Conservation (phyloP, 179 eudicot species). For the Spergularia azorica region DNA sequence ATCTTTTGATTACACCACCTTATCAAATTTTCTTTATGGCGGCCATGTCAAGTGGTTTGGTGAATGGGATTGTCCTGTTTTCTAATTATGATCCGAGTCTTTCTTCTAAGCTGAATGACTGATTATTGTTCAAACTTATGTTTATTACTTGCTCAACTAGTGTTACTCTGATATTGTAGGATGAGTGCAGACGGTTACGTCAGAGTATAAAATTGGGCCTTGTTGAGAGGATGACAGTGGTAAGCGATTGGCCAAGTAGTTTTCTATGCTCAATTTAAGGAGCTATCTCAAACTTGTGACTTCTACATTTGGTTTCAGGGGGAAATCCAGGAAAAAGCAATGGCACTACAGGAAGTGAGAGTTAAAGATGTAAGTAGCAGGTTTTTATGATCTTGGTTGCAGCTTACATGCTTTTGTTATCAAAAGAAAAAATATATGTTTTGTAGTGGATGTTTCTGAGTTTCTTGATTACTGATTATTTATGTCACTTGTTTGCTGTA, state of each 20-base stretch:
- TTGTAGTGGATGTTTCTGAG: constrained; percentile 5
- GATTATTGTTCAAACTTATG: constrained; percentile 4
- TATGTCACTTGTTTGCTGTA: constrained; percentile 38
- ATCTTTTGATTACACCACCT: too few relatives aligned
- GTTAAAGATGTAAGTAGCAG: constrained; percentile 71
- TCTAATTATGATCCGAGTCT: not conserved
- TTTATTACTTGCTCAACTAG: constrained; percentile 27
- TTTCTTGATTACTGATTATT: not conserved
- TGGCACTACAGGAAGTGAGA: constrained; percentile 65
- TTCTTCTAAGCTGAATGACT: not conserved
- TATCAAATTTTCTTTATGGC: too few relatives aligned
- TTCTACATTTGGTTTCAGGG: constrained; percentile 52
- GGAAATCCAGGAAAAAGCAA: constrained; percentile 83
- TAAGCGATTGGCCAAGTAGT: constrained; percentile 31
- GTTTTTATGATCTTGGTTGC: not conserved
- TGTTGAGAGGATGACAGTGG: constrained; percentile 84
- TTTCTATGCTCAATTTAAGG: constrained; percentile 6
- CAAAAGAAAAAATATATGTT: not conserved
- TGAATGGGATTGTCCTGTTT: not conserved
- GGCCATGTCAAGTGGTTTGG: not conserved
- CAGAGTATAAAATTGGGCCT: constrained; percentile 95
- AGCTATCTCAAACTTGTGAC: not conserved
- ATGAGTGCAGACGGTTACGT: constrained; percentile 93
- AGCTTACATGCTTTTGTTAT: not conserved
- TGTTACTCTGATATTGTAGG: constrained; percentile 51